Evolutionary conservation across 257 asterid genomes (phyloP).

Genomic region (Primulina huaijiensis): DNA sequence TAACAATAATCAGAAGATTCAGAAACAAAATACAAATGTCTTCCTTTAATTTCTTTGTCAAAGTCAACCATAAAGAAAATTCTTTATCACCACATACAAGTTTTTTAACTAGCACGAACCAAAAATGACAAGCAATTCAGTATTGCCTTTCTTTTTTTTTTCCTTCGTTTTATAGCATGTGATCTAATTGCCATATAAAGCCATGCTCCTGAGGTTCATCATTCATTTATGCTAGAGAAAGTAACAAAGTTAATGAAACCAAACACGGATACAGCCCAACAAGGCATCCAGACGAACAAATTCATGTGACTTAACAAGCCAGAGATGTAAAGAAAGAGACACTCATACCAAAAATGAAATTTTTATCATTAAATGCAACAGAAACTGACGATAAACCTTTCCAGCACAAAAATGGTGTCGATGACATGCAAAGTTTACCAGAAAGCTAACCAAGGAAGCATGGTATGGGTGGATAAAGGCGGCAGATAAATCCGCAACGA

Average conservation of each 20-base stretch:
- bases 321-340: neutral
- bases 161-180: neutral
- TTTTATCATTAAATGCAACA: neutral
- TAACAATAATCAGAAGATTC: slow-evolving; percentile 4
- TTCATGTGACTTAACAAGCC: neutral
- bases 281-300: slow-evolving; percentile 2
- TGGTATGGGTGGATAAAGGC: neutral
- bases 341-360: neutral
- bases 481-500: neutral
- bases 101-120: neutral
- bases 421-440: neutral
- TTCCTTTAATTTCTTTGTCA: neutral
- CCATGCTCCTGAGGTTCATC: neutral
- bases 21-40: slow-evolving; percentile 9
- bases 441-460: neutral
- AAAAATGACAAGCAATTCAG: slow-evolving; percentile 3
- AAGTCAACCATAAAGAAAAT: neutral
- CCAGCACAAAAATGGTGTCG: neutral
- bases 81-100: neutral
- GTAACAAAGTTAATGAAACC: neutral
- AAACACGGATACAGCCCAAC: neutral
- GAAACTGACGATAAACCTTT: neutral
- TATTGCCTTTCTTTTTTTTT: neutral
- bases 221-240: neutral
- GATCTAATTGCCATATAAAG: slow-evolving; percentile 2